phyloP scores from a whole-genome alignment of 177 flowering plant species.

The Tripterygium wilfordii region DNA sequence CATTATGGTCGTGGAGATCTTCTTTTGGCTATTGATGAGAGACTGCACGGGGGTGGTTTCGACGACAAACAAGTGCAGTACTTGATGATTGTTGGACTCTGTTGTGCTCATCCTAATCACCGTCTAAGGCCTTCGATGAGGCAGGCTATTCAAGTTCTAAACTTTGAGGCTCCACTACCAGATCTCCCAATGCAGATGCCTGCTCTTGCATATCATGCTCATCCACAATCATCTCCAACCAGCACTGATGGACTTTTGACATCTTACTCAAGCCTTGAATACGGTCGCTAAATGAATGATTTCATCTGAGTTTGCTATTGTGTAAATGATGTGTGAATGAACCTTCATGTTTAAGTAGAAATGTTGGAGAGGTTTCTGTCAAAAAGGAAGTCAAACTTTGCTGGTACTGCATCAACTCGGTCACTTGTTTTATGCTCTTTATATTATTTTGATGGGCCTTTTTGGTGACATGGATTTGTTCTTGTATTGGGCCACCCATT shows the following conservation, averaged over 20 bases:
- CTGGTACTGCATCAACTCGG: too few species aligned
- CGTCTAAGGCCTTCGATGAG: slow-evolving; percentile 18
- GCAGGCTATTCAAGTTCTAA: slow-evolving; percentile 19
- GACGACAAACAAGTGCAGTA: slow-evolving; percentile 14
- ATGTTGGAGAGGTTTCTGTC: too few species aligned
- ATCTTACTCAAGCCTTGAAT: background rate
- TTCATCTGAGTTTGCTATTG: too few species aligned
- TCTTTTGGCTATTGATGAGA: slow-evolving; percentile 18
- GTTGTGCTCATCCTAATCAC: slow-evolving; percentile 22
- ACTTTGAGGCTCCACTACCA: slow-evolving; percentile 18
- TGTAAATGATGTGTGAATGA: too few species aligned
- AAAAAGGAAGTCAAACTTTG: too few species aligned
- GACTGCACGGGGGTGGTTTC: slow-evolving; percentile 3
- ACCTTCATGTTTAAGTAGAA: too few species aligned
- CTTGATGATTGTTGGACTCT: slow-evolving; percentile 22
- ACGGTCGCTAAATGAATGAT: slow-evolving; percentile 8
- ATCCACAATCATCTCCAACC: slow-evolving; percentile 1
- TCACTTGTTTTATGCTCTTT: too few species aligned
- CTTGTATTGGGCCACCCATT: too few species aligned
- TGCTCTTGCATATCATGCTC: slow-evolving; percentile 5
- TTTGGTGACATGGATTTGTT: too few species aligned
- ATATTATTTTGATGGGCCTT: too few species aligned
- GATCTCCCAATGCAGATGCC: slow-evolving; percentile 17
- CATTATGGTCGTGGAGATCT: slow-evolving; percentile 18
- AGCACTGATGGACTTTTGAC: slow-evolving; percentile 1